These are phyloP conservation scores for Aspergillus mulundensis DNA, from an alignment of 495 filamentous ascomycete species.

Conservation along the genomic window DNA sequence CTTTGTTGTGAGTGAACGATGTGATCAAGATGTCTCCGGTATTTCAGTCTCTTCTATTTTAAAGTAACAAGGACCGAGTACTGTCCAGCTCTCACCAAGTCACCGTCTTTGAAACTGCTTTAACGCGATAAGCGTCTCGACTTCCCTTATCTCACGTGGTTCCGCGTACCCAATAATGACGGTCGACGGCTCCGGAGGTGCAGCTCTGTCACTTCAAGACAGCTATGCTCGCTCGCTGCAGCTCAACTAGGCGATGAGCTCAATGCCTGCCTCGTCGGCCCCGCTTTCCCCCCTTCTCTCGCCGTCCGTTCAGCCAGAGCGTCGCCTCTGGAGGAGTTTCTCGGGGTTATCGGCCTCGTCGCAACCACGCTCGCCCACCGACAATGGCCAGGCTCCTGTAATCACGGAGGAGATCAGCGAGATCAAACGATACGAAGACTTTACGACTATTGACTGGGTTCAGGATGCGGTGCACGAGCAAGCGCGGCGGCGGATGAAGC, in stretches of 20 bases:
- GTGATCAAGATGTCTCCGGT: neutral
- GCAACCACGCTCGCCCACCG: slow-evolving; percentile 42
- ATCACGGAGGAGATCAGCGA: slow-evolving; percentile 94
- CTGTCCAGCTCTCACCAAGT: neutral
- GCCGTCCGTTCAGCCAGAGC: slow-evolving; percentile 51
- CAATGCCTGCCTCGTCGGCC: slow-evolving; percentile 50
- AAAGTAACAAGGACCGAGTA: neutral
- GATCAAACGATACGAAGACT: slow-evolving; percentile 97
- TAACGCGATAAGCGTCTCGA: neutral
- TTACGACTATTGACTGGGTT: slow-evolving; percentile 99
- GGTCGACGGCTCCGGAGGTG: slow-evolving; percentile 12
- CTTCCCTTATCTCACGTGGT: slow-evolving; percentile 17
- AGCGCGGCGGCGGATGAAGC: slow-evolving; percentile 67
- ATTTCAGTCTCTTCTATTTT: neutral
- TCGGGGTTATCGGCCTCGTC: slow-evolving; percentile 66
- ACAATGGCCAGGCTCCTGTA: slow-evolving; percentile 46
- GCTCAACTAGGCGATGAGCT: slow-evolving; percentile 57
- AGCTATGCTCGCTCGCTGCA: slow-evolving; percentile 30
- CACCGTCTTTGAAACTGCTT: neutral
- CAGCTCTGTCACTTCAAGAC: slow-evolving; percentile 16
- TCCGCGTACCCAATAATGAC: slow-evolving; percentile 12
- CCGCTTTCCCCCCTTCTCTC: slow-evolving; percentile 44
- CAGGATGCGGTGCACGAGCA: slow-evolving; percentile 95
- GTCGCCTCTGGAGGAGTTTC: slow-evolving; percentile 61
- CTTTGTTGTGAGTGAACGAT: neutral